A percentile compares a stretch with the other conserved stretches of the same genome.
These are phyloP conservation scores for Aquilaria malaccensis DNA, from an alignment of 345 rosid genomes.

Conservation along the genomic window DNA sequence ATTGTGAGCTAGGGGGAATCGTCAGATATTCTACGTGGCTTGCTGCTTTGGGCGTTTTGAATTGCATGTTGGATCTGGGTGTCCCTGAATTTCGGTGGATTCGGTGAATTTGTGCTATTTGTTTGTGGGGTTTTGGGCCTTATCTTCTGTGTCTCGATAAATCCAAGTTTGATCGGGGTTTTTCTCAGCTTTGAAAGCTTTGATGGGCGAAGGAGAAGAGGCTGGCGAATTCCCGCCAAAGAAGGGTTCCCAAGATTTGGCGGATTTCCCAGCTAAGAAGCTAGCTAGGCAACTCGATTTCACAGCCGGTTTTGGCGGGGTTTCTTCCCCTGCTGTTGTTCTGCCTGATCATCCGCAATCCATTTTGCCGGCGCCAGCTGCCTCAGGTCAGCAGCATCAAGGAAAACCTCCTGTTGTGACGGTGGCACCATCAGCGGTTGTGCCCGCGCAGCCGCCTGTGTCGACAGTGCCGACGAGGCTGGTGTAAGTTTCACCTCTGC, in stretches of 20 bases:
- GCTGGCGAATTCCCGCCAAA: constrained; percentile 61
- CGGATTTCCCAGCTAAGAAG: constrained; percentile 47
- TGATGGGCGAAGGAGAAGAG: constrained; percentile 58
- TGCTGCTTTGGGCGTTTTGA: constrained; percentile 10
- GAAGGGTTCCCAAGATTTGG: constrained; percentile 30
- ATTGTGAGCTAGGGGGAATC: constrained; percentile 28
- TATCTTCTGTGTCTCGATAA: background rate
- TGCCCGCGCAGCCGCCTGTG: constrained; percentile 17
- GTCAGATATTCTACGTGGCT: background rate
- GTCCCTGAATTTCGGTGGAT: constrained; percentile 22
- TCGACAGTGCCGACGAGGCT: constrained; percentile 28
- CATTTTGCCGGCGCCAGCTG: constrained; percentile 12
- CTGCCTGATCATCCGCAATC: constrained; percentile 51
- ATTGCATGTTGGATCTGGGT: constrained; percentile 35
- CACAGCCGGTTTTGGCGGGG: constrained; percentile 40
- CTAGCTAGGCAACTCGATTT: constrained; percentile 95
- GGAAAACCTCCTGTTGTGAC: constrained; percentile 15
- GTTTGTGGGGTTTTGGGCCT: constrained; percentile 11
- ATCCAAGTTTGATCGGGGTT: constrained; percentile 4
- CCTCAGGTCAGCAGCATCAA: constrained; percentile 1
- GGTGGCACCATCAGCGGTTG: constrained; percentile 15
- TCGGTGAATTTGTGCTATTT: constrained; percentile 16
- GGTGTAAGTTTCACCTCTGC: constrained; percentile 40
- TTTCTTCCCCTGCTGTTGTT: constrained; percentile 22
- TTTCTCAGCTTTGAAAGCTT: constrained; percentile 10